phyloP scores from a whole-genome alignment of 2,329 filamentous ascomycete genomes.

The Beauveria sp. region DNA sequence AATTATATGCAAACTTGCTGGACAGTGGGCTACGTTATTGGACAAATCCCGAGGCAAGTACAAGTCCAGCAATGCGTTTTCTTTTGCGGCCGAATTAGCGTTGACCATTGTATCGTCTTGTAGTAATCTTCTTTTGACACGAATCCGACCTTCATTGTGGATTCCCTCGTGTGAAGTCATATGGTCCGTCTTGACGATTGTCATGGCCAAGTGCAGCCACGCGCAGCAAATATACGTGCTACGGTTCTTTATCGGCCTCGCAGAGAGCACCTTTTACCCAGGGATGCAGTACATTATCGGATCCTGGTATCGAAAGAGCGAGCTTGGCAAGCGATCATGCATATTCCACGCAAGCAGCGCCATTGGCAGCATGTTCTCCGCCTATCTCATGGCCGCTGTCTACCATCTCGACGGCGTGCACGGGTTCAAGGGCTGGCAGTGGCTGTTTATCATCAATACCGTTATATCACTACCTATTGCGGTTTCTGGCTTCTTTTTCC shows the following conservation, averaged over 20 bases:
- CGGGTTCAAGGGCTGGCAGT: slow-evolving; percentile 41
- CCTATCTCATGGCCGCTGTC: slow-evolving; percentile 30
- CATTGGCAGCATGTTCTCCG: slow-evolving; percentile 22
- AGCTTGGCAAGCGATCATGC: slow-evolving; percentile 34
- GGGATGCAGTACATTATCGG: slow-evolving; percentile 33
- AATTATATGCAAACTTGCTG: slow-evolving; percentile 47
- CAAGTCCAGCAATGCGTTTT: not conserved
- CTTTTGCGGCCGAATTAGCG: too few relatives aligned
- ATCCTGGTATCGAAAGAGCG: slow-evolving; percentile 36
- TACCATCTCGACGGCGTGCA: slow-evolving; percentile 33
- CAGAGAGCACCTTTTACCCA: slow-evolving; percentile 31
- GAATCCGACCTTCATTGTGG: slow-evolving; percentile 32
- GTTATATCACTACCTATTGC: slow-evolving; percentile 28
- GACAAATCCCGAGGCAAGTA: slow-evolving; percentile 26
- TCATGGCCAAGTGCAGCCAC: slow-evolving; percentile 28
- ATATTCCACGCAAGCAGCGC: slow-evolving; percentile 31
- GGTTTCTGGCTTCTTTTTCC: slow-evolving; percentile 24
- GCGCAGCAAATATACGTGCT: slow-evolving; percentile 29
- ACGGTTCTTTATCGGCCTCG: slow-evolving; percentile 36
- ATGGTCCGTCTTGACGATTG: slow-evolving; percentile 26
- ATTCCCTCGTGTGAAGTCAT: slow-evolving; percentile 30
- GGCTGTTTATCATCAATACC: slow-evolving; percentile 29
- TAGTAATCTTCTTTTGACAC: slow-evolving; percentile 29
- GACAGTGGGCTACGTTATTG: slow-evolving; percentile 53
- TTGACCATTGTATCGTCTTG: not conserved